These are phyloP conservation scores for Curvularia spicifera DNA, from an alignment of 2,329 filamentous ascomycete genomes.

Conservation along the genomic window DNA sequence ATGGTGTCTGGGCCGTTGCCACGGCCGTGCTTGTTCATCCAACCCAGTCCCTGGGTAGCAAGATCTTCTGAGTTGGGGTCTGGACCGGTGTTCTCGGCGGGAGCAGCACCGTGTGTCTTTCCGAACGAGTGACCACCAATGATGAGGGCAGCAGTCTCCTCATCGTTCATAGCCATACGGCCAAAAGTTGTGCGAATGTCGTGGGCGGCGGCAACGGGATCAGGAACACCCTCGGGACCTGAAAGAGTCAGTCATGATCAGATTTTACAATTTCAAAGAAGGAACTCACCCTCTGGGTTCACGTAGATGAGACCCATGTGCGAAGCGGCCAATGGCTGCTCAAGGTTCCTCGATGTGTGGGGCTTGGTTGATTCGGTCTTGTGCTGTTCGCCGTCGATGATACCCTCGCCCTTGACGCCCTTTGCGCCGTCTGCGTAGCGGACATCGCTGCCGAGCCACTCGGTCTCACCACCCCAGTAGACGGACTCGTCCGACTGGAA, in stretches of 20 bases:
- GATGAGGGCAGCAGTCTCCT: slow-evolving; percentile 81
- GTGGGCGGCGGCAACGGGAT: slow-evolving; percentile 70
- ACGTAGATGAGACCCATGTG: slow-evolving; percentile 84
- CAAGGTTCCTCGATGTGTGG: slow-evolving; percentile 65
- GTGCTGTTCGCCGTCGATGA: slow-evolving; percentile 42
- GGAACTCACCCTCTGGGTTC: slow-evolving; percentile 66
- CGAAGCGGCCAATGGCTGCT: slow-evolving; percentile 70
- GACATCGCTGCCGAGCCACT: slow-evolving; percentile 76
- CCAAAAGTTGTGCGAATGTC: slow-evolving; percentile 78
- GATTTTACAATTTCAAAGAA: not conserved
- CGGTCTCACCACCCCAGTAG: slow-evolving; percentile 78
- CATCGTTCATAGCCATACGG: slow-evolving; percentile 84
- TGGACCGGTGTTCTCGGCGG: slow-evolving; percentile 66
- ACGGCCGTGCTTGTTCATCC: slow-evolving; percentile 67
- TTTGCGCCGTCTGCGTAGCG: slow-evolving; percentile 65
- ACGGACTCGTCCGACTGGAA: slow-evolving; percentile 78
- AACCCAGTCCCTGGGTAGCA: slow-evolving; percentile 74
- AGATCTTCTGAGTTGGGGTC: slow-evolving; percentile 71
- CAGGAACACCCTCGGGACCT: slow-evolving; percentile 74
- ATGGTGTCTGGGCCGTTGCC: slow-evolving; percentile 77
- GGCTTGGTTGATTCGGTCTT: slow-evolving; percentile 42
- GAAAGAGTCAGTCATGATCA: slow-evolving; percentile 7
- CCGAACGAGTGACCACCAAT: slow-evolving; percentile 80
- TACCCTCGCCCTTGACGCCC: slow-evolving; percentile 54
- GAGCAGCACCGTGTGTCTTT: slow-evolving; percentile 78